These are phyloP conservation scores for Cordyceps fumosorosea DNA, from an alignment of 2,329 filamentous ascomycete species.

Conservation along the genomic window DNA sequence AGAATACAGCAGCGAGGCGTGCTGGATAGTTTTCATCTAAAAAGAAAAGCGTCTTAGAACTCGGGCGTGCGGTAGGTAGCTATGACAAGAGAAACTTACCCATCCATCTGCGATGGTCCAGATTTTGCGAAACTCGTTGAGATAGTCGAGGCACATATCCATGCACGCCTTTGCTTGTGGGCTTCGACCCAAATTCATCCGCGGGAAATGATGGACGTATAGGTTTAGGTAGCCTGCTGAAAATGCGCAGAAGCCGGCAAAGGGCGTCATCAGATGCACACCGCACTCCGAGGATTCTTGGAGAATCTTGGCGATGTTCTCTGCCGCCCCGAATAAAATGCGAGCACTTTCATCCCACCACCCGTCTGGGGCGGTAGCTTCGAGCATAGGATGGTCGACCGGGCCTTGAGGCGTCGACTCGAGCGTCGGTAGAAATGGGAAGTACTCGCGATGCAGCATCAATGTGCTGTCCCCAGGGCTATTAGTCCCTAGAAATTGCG, in stretches of 20 bases:
- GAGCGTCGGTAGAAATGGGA: slow-evolving; percentile 35
- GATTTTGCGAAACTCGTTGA: slow-evolving; percentile 22
- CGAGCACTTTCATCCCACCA: slow-evolving; percentile 35
- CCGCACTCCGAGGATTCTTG: slow-evolving; percentile 32
- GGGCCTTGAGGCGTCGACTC: slow-evolving; percentile 30
- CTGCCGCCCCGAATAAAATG: slow-evolving; percentile 30
- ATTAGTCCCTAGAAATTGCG: background rate
- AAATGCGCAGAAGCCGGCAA: slow-evolving; percentile 39
- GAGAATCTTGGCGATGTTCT: slow-evolving; percentile 28
- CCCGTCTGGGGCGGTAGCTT: slow-evolving; percentile 29
- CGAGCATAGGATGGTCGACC: slow-evolving; percentile 32
- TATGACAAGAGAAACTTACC: slow-evolving; percentile 15
- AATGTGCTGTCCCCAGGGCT: slow-evolving; percentile 24
- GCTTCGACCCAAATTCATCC: slow-evolving; percentile 33
- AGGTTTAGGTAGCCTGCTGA: slow-evolving; percentile 36
- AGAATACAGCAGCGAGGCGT: slow-evolving; percentile 23
- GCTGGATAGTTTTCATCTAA: slow-evolving; percentile 21
- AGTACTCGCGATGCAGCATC: slow-evolving; percentile 37
- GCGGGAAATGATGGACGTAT: slow-evolving; percentile 33
- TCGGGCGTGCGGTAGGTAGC: background rate
- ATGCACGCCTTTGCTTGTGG: slow-evolving; percentile 17
- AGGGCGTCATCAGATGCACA: slow-evolving; percentile 32
- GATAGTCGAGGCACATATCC: slow-evolving; percentile 21
- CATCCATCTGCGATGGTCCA: slow-evolving; percentile 26
- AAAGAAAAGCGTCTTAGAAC: background rate